Conservation (phyloP, 805 yeast genomes). For the Candida qinlingensis region DNA sequence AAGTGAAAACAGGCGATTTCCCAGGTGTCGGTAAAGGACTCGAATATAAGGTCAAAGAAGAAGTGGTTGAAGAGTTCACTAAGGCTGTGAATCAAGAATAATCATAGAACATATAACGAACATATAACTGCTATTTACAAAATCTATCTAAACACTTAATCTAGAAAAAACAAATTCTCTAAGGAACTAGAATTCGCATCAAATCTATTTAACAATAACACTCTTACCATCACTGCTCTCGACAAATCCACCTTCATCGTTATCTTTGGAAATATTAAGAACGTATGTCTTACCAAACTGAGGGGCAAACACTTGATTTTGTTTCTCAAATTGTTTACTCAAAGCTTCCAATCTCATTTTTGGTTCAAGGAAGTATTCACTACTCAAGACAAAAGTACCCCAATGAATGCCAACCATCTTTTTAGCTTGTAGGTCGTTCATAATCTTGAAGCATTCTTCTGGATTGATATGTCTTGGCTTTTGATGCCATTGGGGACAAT, state of each 20-base stretch:
- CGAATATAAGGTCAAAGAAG: slow-evolving; percentile 65
- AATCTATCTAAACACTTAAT: no score
- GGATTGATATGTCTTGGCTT: slow-evolving; percentile 86
- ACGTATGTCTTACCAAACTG: slow-evolving; percentile 69
- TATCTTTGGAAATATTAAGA: slow-evolving; percentile 26
- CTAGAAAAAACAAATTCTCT: no score
- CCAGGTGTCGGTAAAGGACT: slow-evolving; percentile 55
- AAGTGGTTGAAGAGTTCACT: slow-evolving; percentile 44
- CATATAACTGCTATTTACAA: no score
- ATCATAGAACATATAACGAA: no score
- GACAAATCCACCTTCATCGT: slow-evolving; percentile 1
- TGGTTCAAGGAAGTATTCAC: slow-evolving; percentile 86
- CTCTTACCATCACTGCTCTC: slow-evolving; percentile 27
- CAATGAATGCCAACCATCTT: slow-evolving; percentile 87
- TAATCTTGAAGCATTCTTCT: slow-evolving; percentile 63
- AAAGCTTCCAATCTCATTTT: slow-evolving; percentile 48
- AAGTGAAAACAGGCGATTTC: slow-evolving; percentile 49
- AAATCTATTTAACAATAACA: slow-evolving; percentile 21
- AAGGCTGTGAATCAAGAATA: slow-evolving; percentile 16
- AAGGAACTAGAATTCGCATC: background rate
- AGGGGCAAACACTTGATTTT: slow-evolving; percentile 51
- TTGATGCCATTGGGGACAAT: slow-evolving; percentile 93
- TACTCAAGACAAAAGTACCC: slow-evolving; percentile 91
- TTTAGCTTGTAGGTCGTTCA: slow-evolving; percentile 53
- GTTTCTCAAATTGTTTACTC: slow-evolving; percentile 36